Base-by-base conservation (phyloP, 306 rosid species). In the Lathyrus sativus region DNA sequence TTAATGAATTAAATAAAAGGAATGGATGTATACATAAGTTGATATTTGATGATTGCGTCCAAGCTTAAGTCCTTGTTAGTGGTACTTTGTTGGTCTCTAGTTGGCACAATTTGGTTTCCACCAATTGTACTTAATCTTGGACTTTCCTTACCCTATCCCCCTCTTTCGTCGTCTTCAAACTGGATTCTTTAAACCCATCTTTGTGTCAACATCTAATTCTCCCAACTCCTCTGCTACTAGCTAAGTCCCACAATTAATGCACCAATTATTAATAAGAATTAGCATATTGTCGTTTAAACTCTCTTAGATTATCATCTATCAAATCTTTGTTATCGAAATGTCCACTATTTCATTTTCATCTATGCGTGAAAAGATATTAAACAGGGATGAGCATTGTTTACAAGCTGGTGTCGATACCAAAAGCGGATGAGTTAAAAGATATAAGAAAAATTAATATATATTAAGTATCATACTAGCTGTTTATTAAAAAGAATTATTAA, bases 161-260 rank as follows among this genome's bases (percentile, higher is more conserved):
- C 48, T 31, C 22, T 76, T 53, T 62, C 71, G 61, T 76, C 76
- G 5, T 76, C 80, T 76, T 62, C 80, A 62, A 62, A 76, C n/a
- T 22, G 2, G 45, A 24, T 49, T 62, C 19, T 55, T 61, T 68
- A 43, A 53, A 48, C 6, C 62, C 80, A 70, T 76, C 38, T 76
- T 70, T 70, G 62, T 70, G 60, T 70, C 76, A 13, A 70, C 76
- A 53, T 62, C 71, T 19, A 38, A 17, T 44, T 11, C 37, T 67
- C 57, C 39, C 38, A 62, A 14, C 37, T 67, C 57, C 29, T 50
- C 50, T 11, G 35, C 44, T 18, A 57, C 24, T 26, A 59, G 39
- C 69, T 8, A 65, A 28, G 22, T 57, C 55, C 58, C 74, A 57
- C 24, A 49, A 1, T 15, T 3, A n/a, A 43, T 19, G 11, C 4